Conservation (phyloP, 2,329 filamentous ascomycete species). For the Cordyceps cicadae region DNA sequence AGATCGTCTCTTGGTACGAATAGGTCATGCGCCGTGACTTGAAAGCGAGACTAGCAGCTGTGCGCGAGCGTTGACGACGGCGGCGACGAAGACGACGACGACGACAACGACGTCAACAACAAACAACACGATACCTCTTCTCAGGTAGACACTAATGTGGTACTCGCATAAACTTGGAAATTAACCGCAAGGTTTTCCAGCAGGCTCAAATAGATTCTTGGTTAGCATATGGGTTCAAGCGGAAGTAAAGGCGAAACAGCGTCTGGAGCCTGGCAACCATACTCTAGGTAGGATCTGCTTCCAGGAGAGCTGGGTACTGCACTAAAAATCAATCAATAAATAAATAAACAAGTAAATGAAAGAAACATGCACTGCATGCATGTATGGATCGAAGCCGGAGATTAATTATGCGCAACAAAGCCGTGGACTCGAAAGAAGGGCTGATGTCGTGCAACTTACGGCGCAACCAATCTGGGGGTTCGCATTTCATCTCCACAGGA, state of each 20-base stretch:
- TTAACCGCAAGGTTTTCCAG: not conserved
- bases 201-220: not conserved
- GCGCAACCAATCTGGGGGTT: not conserved
- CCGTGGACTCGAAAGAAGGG: not conserved
- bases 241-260: no score
- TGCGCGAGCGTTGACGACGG: not conserved
- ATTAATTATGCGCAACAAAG: no score
- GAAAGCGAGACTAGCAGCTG: not conserved
- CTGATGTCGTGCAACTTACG: not conserved
- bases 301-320: not conserved
- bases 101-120: no score
- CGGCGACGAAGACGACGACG: no score
- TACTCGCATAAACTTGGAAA: not conserved
- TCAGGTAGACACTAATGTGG: not conserved
- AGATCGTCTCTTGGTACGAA: not conserved
- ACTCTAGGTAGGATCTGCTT: not conserved
- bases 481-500: constrained; percentile 4
- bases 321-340: no score
- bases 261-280: no score
- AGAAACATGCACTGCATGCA: no score
- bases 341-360: no score
- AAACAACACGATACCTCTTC: not conserved
- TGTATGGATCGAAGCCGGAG: no score
- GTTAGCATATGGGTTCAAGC: no score
- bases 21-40: not conserved